Evolutionary conservation across 2,329 filamentous ascomycete genomes (phyloP), one percentile per base, ranked within the genome.

Genomic region (Akanthomyces muscarius): DNA sequence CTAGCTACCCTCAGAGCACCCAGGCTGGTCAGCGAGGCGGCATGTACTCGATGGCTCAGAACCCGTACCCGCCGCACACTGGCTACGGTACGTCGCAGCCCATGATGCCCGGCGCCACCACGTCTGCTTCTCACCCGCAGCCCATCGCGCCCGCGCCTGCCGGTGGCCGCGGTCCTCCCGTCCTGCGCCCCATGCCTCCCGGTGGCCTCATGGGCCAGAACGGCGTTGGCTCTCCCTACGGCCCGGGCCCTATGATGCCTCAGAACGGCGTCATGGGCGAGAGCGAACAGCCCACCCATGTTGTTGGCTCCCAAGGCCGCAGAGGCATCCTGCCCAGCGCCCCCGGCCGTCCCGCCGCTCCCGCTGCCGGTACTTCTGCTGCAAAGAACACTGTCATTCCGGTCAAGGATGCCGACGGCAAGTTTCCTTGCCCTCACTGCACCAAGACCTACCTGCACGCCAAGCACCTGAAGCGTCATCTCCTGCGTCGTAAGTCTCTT

Each of bases 391-490:
- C 90, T 65, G 86, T 91, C 66, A 95, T 96, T 66, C 92, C 93
- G 18, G 89, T 91, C 69, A 97, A 98, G 81, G 94, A 98, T 76
- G 92, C 92, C 10, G 94, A 98, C 75, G 95, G 95, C 73, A 98
- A 98, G 81, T 99, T 96, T 74, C 94, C 95, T 65, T 99, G 95
- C 79, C 92, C 92, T 71, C 93, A 98, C 76, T 99, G 95, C 80
- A 97, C 92, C 71, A 98, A 98, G 83, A 97, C 93, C 7, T 99
- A 99, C 74, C 83, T 98, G 63, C 95, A 98, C 75, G 90, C 94
- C 53, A 98, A 99, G 83, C 95, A 98, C 78, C 78, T 98, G 70
- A 98, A 98, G 85, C 90, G 95, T 71, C 95, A 98, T 83, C 85
- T 98, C 64, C 81, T 98, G 70, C 85, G 95, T 83, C 95, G 94